Conservation (phyloP, 495 filamentous ascomycete species). For the Rhypophila decipiens region DNA sequence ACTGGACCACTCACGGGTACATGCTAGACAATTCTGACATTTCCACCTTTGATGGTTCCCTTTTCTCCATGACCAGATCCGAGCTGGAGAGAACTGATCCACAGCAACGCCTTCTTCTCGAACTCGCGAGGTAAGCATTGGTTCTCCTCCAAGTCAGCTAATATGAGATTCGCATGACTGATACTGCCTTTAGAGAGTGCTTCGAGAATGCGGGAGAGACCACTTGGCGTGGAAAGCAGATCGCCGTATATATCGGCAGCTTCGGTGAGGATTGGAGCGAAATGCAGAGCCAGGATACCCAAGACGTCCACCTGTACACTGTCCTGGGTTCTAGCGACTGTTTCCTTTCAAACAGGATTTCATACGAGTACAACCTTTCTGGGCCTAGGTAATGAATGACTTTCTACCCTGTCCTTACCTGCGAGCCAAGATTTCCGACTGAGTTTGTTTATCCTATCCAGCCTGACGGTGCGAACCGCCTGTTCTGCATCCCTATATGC, state of each 20-base stretch:
- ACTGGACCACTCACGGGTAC: conserved; percentile 13
- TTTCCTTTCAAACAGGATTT: conserved; percentile 39
- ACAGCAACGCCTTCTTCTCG: conserved; percentile 45
- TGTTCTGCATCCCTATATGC: conserved; percentile 39
- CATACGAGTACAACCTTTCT: conserved; percentile 40
- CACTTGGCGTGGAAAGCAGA: conserved; percentile 32
- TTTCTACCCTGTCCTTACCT: too few species aligned
- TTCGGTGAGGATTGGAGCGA: conserved; percentile 35
- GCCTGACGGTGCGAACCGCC: conserved; percentile 36
- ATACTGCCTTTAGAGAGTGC: too few species aligned
- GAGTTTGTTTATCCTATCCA: too few species aligned
- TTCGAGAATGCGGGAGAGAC: conserved; percentile 42
- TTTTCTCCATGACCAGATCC: conserved; percentile 33
- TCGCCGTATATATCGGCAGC: conserved; percentile 42
- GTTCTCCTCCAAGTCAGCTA: too few species aligned
- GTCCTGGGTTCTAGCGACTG: neutral
- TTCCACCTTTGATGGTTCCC: conserved; percentile 17
- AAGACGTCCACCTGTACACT: conserved; percentile 17
- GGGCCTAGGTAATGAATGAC: too few species aligned
- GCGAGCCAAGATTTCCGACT: too few species aligned
- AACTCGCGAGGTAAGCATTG: too few species aligned
- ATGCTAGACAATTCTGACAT: conserved; percentile 24
- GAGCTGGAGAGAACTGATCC: conserved; percentile 44
- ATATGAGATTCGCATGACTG: too few species aligned
- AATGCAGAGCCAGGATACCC: conserved; percentile 14